phyloP scores from a whole-genome alignment of 306 rosid species.

The Senna siamea region DNA sequence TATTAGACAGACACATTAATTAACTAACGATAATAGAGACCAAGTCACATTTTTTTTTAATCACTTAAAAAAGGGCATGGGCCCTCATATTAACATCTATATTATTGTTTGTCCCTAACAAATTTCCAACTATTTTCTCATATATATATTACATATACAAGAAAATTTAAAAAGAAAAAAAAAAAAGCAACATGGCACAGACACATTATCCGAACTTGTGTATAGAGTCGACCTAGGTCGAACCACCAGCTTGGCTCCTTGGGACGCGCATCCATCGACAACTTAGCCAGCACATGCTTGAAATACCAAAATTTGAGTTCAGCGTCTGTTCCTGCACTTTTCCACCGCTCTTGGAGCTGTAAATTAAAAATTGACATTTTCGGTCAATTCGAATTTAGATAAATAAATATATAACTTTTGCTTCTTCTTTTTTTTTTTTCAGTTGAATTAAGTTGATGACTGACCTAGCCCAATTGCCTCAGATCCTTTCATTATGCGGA shows the following conservation, averaged over 20 bases:
- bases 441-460: not conserved
- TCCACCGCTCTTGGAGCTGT: constrained; percentile 85
- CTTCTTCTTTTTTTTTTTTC: too few relatives aligned
- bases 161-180: constrained; percentile 9
- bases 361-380: not conserved
- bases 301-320: constrained; percentile 28
- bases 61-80: constrained; percentile 34
- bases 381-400: not conserved
- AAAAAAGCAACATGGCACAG: constrained; percentile 39
- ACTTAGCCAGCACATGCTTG: constrained; percentile 11
- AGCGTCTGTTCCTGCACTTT: constrained; percentile 73
- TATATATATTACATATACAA: constrained; percentile 42
- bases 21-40: not conserved
- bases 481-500: constrained; percentile 80
- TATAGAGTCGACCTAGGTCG: constrained; percentile 41
- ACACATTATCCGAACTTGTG: constrained; percentile 52
- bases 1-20: constrained; percentile 34
- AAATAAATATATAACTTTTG: too few relatives aligned
- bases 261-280: too few relatives aligned
- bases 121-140: constrained; percentile 59
- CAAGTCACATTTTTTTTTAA: constrained; percentile 15
- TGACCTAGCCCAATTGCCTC: constrained; percentile 81
- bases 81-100: constrained; percentile 62
- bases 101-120: constrained; percentile 57
- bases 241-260: constrained; percentile 50